Conservation (phyloP, 163 green algal species). For the Chlamydomonas reinhardtii region DNA sequence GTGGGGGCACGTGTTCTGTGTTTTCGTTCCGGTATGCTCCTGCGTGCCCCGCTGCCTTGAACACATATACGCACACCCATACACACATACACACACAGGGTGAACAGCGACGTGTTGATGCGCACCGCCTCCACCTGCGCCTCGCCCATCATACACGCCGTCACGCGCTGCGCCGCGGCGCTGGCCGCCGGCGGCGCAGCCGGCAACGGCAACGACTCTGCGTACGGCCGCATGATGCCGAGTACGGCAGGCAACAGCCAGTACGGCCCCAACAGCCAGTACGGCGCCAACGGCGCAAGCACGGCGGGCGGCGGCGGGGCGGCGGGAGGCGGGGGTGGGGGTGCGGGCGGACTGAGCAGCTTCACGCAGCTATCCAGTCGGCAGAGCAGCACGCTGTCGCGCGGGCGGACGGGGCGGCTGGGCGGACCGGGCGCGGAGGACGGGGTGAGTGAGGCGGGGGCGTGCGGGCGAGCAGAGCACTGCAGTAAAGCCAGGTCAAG, state of each 20-base stretch:
- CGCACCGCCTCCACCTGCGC: conserved; percentile 23
- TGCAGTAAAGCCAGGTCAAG: no score
- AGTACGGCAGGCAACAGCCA: no score
- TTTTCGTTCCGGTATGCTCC: no score
- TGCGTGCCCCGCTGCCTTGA: no score
- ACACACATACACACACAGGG: neutral
- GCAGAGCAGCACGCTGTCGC: conserved; percentile 1
- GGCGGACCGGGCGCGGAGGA: neutral
- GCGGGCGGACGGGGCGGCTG: conserved; percentile 3
- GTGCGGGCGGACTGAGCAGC: neutral
- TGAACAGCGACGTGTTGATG: conserved; percentile 27
- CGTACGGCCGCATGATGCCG: no score
- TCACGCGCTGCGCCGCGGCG: neutral
- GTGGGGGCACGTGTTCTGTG: no score
- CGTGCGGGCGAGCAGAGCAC: no score
- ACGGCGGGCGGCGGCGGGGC: no score
- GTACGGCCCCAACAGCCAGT: neutral
- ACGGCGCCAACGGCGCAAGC: neutral
- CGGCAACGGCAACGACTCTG: no score
- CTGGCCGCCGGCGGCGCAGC: neutral
- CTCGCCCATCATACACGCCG: conserved; percentile 34
- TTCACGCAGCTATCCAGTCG: conserved; percentile 19
- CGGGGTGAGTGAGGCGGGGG: neutral
- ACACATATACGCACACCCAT: no score
- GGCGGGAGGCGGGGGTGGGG: neutral